Evolutionary conservation across 352 stramenopile species (phyloP).

Genomic region (Phytopythium mirpurense): DNA sequence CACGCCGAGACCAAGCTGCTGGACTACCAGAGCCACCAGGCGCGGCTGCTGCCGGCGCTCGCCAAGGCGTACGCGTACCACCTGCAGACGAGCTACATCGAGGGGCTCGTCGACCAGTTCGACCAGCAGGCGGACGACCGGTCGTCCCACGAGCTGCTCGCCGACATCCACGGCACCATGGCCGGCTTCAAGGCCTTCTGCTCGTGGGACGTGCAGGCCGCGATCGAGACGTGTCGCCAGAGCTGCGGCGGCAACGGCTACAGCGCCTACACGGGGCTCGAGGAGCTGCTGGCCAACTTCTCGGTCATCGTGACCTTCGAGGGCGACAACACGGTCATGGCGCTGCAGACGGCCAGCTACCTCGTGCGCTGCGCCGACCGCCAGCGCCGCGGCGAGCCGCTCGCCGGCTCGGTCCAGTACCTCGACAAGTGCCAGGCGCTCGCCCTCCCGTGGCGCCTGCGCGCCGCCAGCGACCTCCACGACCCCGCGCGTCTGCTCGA

Average conservation of each 20-base stretch:
- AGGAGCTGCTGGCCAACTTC: slow-evolving; percentile 90
- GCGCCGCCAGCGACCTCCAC: slow-evolving; percentile 22
- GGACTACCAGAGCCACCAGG: slow-evolving; percentile 94
- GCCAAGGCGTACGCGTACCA: slow-evolving; percentile 91
- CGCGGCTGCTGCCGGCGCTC: slow-evolving; percentile 90
- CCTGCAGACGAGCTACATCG: slow-evolving; percentile 87
- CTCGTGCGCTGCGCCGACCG: slow-evolving; percentile 58
- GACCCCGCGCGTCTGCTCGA: slow-evolving; percentile 25
- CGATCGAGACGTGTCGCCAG: slow-evolving; percentile 94
- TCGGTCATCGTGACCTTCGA: slow-evolving; percentile 96
- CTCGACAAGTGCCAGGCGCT: slow-evolving; percentile 31
- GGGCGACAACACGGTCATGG: slow-evolving; percentile 96
- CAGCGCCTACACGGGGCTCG: slow-evolving; percentile 86
- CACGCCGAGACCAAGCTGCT: slow-evolving; percentile 86
- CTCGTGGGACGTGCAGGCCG: slow-evolving; percentile 84
- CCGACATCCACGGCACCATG: slow-evolving; percentile 93
- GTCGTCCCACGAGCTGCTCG: slow-evolving; percentile 63
- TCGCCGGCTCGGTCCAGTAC: slow-evolving; percentile 60
- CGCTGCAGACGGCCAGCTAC: slow-evolving; percentile 88
- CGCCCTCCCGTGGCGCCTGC: slow-evolving; percentile 23
- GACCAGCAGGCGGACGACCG: slow-evolving; percentile 69
- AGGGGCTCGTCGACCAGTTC: slow-evolving; percentile 76
- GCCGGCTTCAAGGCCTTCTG: slow-evolving; percentile 93
- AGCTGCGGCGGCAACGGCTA: slow-evolving; percentile 95
- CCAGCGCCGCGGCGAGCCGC: slow-evolving; percentile 36